Evolutionary conservation across 2,329 filamentous ascomycete species (phyloP).

Genomic region (Neurospora sp.): DNA sequence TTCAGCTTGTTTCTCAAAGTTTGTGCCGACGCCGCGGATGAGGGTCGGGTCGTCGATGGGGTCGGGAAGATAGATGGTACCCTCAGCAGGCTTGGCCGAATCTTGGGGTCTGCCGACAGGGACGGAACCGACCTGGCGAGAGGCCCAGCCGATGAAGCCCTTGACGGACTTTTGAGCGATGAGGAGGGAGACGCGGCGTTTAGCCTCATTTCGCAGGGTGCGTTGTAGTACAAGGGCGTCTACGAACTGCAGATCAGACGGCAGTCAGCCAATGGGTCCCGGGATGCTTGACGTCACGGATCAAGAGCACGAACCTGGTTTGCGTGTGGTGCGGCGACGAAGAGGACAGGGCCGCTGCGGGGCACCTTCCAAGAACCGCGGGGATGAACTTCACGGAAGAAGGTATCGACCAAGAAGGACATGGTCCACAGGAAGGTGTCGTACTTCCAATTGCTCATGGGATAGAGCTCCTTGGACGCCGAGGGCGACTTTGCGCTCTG

Average conservation of each 20-base stretch:
- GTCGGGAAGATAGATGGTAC: slow-evolving; percentile 81
- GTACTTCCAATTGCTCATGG: slow-evolving; percentile 66
- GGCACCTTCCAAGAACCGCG: slow-evolving; percentile 93
- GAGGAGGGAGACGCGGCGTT: slow-evolving; percentile 81
- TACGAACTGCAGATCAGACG: slow-evolving; percentile 59
- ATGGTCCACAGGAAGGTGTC: slow-evolving; percentile 70
- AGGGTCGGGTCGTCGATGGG: slow-evolving; percentile 76
- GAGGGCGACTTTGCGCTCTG: slow-evolving; percentile 19
- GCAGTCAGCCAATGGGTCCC: slow-evolving; percentile 7
- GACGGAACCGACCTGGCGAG: slow-evolving; percentile 76
- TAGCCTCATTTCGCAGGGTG: slow-evolving; percentile 75
- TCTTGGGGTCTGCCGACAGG: slow-evolving; percentile 92
- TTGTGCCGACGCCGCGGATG: slow-evolving; percentile 67
- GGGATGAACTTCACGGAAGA: slow-evolving; percentile 96
- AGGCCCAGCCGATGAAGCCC: slow-evolving; percentile 83
- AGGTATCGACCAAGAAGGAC: slow-evolving; percentile 82
- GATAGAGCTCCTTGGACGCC: slow-evolving; percentile 46
- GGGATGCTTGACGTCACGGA: not conserved
- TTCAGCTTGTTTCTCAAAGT: slow-evolving; percentile 70
- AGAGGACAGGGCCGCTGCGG: slow-evolving; percentile 77
- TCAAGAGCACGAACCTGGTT: slow-evolving; percentile 59
- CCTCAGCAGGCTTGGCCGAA: slow-evolving; percentile 66
- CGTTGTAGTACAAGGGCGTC: slow-evolving; percentile 91
- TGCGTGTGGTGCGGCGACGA: slow-evolving; percentile 93
- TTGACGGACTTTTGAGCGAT: slow-evolving; percentile 94